phyloP scores from a whole-genome alignment of 2,329 filamentous ascomycete genomes.

The Botryotinia convoluta region DNA sequence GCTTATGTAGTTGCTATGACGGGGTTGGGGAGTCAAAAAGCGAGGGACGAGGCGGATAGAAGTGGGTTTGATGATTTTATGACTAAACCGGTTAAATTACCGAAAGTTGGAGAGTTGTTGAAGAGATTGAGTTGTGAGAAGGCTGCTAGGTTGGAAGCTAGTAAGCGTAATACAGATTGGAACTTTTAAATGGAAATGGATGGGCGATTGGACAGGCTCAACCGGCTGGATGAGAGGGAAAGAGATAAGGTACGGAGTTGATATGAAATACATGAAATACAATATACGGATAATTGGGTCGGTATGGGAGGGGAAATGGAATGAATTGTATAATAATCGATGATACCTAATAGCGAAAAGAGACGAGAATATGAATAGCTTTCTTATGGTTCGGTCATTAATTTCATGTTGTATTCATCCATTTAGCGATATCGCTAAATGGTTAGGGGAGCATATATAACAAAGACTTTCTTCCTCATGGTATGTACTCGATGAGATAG shows the following conservation, averaged over 20 bases:
- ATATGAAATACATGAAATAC: background rate
- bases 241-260: background rate
- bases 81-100: conserved; percentile 47
- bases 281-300: background rate
- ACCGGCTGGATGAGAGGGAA: background rate
- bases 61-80: conserved; percentile 55
- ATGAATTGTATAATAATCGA: background rate
- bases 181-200: background rate
- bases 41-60: conserved; percentile 47
- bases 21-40: conserved; percentile 48
- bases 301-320: background rate
- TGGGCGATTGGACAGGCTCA: too few species aligned
- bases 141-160: background rate
- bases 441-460: background rate
- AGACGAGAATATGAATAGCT: background rate
- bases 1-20: conserved; percentile 52
- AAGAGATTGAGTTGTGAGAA: conserved; percentile 25
- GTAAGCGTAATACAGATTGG: background rate
- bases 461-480: background rate
- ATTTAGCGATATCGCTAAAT: background rate
- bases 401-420: background rate
- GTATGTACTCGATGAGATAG: background rate
- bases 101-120: conserved; percentile 28
- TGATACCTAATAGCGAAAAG: background rate
- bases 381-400: background rate